Conservation (phyloP, 208 protist genomes). For the Perkinsela sp. region DNA sequence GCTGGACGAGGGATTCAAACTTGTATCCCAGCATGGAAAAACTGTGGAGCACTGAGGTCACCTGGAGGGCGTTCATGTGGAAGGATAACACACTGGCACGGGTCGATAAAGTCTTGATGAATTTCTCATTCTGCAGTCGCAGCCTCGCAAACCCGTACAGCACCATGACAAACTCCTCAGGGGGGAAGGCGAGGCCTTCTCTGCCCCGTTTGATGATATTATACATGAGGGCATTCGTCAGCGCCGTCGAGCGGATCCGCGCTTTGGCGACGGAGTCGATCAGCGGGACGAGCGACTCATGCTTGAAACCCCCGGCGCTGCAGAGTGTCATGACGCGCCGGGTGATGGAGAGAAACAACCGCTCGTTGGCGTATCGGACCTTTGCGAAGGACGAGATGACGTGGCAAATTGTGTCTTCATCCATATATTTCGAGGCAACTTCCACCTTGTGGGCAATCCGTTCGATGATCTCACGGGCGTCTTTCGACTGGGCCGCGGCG, state of each 20-base stretch:
- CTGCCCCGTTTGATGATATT: conserved; percentile 47
- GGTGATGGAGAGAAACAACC: conserved; percentile 32
- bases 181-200: conserved; percentile 15
- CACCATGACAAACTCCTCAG: conserved; percentile 44
- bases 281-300: conserved; percentile 43
- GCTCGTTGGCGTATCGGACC: conserved; percentile 44
- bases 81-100: conserved; percentile 66
- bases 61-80: conserved; percentile 61
- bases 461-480: conserved; percentile 64
- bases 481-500: conserved; percentile 57
- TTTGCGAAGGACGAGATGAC: conserved; percentile 59
- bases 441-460: conserved; percentile 52
- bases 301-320: conserved; percentile 55
- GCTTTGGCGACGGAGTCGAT: conserved; percentile 40
- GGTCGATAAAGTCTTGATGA: conserved; percentile 50
- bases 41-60: conserved; percentile 46
- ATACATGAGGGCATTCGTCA: conserved; percentile 45
- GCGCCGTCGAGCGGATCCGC: conserved; percentile 30
- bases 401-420: conserved; percentile 52
- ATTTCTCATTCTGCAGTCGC: conserved; percentile 42
- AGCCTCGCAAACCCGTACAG: conserved; percentile 47
- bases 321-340: conserved; percentile 51
- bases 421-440: conserved; percentile 39
- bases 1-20: conserved; percentile 61
- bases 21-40: conserved; percentile 58